Evolutionary conservation across 768 basidiomycete species (phyloP).

Genomic region (Scleroderma bovista): DNA sequence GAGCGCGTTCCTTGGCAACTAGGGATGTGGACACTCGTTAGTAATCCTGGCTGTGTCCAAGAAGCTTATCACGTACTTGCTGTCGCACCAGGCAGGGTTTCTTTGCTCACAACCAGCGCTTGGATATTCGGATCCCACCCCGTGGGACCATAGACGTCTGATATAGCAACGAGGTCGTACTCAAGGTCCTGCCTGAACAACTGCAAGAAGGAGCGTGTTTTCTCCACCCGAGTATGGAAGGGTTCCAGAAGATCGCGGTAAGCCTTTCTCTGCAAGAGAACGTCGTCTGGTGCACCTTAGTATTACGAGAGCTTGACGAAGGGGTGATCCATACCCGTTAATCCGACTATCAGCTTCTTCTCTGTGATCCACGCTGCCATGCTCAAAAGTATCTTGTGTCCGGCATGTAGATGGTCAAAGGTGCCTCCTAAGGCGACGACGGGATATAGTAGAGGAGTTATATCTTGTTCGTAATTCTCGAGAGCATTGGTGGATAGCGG

Average conservation of each 20-base stretch:
- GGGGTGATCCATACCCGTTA: constrained; percentile 57
- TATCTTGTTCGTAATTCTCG: not conserved
- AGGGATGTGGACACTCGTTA: constrained; percentile 1
- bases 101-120: constrained; percentile 85
- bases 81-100: constrained; percentile 73
- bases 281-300: constrained; percentile 48
- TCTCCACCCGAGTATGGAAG: constrained; percentile 47
- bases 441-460: constrained; percentile 35
- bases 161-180: constrained; percentile 67
- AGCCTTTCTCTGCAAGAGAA: constrained; percentile 64
- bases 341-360: constrained; percentile 81
- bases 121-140: constrained; percentile 85
- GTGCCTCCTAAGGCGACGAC: constrained; percentile 92
- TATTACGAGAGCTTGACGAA: constrained; percentile 1
- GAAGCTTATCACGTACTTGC: constrained; percentile 47
- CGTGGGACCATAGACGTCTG: constrained; percentile 90
- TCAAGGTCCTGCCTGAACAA: constrained; percentile 63
- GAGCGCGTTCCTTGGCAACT: constrained; percentile 64
- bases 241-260: constrained; percentile 64
- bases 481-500: not conserved
- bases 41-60: constrained; percentile 6
- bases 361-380: constrained; percentile 83
- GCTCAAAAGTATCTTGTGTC: constrained; percentile 94
- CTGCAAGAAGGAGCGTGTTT: constrained; percentile 62
- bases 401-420: constrained; percentile 96